A percentile compares a stretch with the other conserved stretches of the same genome.
Evolutionary conservation across 768 basidiomycete genomes (phyloP).

Genomic region (Rhodotorula toruloides): DNA sequence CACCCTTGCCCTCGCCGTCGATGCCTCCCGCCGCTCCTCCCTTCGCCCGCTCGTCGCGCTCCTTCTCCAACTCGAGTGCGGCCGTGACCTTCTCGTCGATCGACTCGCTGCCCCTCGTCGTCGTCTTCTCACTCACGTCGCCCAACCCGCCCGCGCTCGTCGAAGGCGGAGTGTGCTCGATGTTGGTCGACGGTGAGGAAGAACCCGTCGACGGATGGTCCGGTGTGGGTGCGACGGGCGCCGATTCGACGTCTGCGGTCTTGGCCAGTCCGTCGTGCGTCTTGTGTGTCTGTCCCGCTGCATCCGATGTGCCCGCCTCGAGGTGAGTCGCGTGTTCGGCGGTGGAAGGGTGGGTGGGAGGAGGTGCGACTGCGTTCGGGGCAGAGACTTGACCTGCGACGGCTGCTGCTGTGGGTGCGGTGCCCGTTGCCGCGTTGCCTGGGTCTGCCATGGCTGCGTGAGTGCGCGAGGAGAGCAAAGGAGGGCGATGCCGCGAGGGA

Average conservation of each 20-base stretch:
- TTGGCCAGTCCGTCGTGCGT: not conserved
- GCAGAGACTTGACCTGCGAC: not conserved
- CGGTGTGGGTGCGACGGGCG: not conserved
- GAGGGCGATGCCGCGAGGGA: not conserved
- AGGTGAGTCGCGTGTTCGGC: slow-evolving; percentile 1
- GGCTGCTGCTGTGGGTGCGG: not conserved
- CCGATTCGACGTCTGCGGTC: not conserved
- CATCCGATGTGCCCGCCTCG: not conserved
- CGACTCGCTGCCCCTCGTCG: not conserved
- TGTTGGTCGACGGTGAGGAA: not conserved
- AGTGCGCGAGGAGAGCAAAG: not conserved
- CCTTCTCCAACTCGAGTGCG: not conserved
- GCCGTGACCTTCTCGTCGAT: slow-evolving; percentile 3
- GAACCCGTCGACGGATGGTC: too few relatives aligned
- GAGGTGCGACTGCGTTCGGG: not conserved
- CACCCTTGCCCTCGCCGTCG: not conserved
- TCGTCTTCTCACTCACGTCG: not conserved
- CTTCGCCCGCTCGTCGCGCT: not conserved
- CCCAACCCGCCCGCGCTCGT: not conserved
- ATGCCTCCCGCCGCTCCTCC: not conserved
- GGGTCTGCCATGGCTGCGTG: slow-evolving; percentile 12
- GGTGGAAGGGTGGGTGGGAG: not conserved
- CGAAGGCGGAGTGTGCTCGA: not conserved
- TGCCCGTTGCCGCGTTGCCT: not conserved
- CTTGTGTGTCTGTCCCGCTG: not conserved